phyloP scores from a whole-genome alignment of 139 green algal genomes.

The Chlorella sp. region DNA sequence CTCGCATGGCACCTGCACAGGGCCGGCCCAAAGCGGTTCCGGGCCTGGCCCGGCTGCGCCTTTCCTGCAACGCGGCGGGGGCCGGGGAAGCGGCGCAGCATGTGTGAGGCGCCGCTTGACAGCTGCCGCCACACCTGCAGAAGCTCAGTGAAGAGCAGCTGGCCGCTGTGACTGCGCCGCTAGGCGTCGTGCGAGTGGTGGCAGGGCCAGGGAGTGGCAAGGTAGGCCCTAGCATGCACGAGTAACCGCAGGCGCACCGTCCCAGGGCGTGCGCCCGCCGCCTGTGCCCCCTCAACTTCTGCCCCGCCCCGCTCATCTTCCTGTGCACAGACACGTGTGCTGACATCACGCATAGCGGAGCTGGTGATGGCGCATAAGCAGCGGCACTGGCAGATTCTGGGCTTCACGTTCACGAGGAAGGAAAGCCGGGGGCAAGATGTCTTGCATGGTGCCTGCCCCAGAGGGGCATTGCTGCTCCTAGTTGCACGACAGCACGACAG shows the following conservation, averaged over 20 bases:
- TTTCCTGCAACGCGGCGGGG: too few species aligned
- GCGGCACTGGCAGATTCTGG: conserved; percentile 57
- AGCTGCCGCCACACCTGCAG: not conserved
- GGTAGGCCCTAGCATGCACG: not conserved
- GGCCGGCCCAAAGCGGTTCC: too few species aligned
- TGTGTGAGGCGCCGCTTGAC: too few species aligned
- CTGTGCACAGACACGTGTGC: conserved; percentile 61
- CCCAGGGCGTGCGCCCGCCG: too few species aligned
- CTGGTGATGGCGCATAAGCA: conserved; percentile 56
- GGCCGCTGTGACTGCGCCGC: conserved; percentile 6
- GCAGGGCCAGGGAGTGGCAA: conserved; percentile 79
- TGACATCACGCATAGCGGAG: conserved; percentile 65
- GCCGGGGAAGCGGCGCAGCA: too few species aligned
- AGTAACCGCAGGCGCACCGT: too few species aligned
- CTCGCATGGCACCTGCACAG: too few species aligned
- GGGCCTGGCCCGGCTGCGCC: too few species aligned
- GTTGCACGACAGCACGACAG: too few species aligned
- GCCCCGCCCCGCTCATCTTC: not conserved
- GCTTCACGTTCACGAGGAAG: conserved; percentile 88
- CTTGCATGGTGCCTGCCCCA: too few species aligned
- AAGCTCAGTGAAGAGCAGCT: conserved; percentile 37
- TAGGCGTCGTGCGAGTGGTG: conserved; percentile 8
- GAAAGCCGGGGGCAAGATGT: not conserved
- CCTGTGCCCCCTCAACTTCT: too few species aligned
- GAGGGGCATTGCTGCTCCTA: too few species aligned